A percentile compares a stretch with the other conserved stretches of the same genome.
Conservation (phyloP, 129 eudicot species). For the Erigeron canadensis region DNA sequence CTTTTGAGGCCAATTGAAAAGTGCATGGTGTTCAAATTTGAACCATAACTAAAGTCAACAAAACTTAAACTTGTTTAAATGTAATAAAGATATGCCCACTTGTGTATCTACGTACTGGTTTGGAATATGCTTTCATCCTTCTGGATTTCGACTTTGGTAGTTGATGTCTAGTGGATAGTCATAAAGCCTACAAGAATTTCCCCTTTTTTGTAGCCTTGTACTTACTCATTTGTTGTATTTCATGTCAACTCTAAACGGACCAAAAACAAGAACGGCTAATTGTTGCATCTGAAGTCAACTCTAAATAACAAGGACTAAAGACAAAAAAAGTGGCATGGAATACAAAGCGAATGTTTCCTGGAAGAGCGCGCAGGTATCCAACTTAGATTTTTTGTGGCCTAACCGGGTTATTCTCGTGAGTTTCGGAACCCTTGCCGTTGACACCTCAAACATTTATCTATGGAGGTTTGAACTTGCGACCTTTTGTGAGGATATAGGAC, state of each 20-base stretch:
- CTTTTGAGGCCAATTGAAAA: not conserved
- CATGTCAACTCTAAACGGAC: not conserved
- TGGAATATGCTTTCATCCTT: not conserved
- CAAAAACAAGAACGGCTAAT: not conserved
- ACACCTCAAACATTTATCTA: too few species aligned
- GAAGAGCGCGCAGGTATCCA: too few species aligned
- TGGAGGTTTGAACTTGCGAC: too few species aligned
- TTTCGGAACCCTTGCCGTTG: too few species aligned
- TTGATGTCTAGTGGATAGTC: conserved; percentile 3
- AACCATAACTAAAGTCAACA: not conserved
- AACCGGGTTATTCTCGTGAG: too few species aligned
- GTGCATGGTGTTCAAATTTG: conserved; percentile 9
- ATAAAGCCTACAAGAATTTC: not conserved
- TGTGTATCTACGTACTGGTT: not conserved
- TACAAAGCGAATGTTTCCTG: not conserved
- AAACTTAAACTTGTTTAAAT: not conserved
- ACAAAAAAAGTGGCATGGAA: not conserved
- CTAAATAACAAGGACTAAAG: not conserved
- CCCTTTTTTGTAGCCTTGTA: not conserved
- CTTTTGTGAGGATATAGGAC: too few species aligned
- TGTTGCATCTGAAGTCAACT: not conserved
- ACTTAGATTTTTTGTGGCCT: too few species aligned
- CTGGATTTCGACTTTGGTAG: not conserved
- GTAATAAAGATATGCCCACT: conserved; percentile 4
- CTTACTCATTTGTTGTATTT: not conserved